Evolutionary conservation across 352 stramenopile genomes (phyloP), one percentile per base, ranked within the genome.

Genomic region (Pythium folliculosum): DNA sequence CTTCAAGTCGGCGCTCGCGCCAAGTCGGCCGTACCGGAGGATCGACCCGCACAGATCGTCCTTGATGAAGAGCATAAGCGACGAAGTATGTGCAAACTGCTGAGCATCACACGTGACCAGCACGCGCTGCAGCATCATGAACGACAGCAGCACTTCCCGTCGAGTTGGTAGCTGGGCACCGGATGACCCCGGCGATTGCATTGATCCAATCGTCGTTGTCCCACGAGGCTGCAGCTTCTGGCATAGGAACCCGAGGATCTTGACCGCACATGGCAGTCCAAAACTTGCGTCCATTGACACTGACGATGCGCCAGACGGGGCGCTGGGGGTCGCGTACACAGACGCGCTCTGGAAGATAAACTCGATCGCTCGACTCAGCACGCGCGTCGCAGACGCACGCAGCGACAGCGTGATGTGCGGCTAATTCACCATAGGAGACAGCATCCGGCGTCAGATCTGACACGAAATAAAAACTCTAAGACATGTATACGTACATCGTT

Each of bases 31-130:
- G 53, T 91, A 92, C 23, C 80, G 82, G 30, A 95, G 69, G 45
- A 95, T 71, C 19, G 81, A 78, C 40, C 81, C 87, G 47, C 88
- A 94, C 27, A 95, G 63, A 48, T 95, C 88, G 63, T 95, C 88
- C 65, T 95, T 90, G 53, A 93, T 83, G 43, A 94, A 93, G 16
- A 91, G 61, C 77, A 94, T 87, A 5, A 95, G 67, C 47, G 88
- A 89, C 22, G 82, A 83, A 19, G 84, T 82, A 4, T 71, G 57
- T 7, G 71, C 77, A 50, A 94, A 72, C 48, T 80, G 56, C 9
- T 77, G 63, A 7, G 72, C 76, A 40, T 92, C 80, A 52, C 80
- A 90, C 10, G 79, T 68, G 6, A 86, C 69, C 17, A 95, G 65
- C 35, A 77, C 73, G 9, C 73, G 74, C 21, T 89, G 72, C 4